phyloP scores from a whole-genome alignment of 257 asterid species.

The Scutellaria baicalensis region DNA sequence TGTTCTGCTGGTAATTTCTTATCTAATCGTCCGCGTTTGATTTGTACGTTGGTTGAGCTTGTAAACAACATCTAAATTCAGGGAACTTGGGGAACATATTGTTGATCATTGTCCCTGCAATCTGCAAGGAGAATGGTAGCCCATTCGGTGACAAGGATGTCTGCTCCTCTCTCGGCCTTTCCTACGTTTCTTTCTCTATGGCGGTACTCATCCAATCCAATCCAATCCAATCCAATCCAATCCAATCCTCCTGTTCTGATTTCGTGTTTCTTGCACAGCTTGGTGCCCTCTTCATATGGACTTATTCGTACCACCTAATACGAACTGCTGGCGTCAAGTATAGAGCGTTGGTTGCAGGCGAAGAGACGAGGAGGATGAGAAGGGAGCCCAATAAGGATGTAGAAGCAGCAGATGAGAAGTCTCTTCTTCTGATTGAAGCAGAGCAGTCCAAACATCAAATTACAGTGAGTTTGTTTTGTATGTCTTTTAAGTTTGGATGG shows the following conservation, averaged over 20 bases:
- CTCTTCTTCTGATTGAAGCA: slow-evolving; percentile 39
- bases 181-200: slow-evolving; percentile 90
- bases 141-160: slow-evolving; percentile 68
- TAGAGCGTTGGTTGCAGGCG: slow-evolving; percentile 7
- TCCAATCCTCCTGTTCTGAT: not conserved
- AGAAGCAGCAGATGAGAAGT: slow-evolving; percentile 39
- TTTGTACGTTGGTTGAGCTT: no score
- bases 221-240: not conserved
- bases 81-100: slow-evolving; percentile 86
- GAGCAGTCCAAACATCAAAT: slow-evolving; percentile 17
- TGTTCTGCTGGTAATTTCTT: slow-evolving; percentile 64
- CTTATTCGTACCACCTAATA: slow-evolving; percentile 51
- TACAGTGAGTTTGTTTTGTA: slow-evolving; percentile 18
- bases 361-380: slow-evolving; percentile 12
- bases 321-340: slow-evolving; percentile 34
- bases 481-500: not conserved
- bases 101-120: slow-evolving; percentile 75
- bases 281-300: slow-evolving; percentile 79
- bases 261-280: slow-evolving; percentile 22
- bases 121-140: slow-evolving; percentile 66
- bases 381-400: slow-evolving; percentile 51
- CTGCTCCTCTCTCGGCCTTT: slow-evolving; percentile 57
- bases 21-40: no score
- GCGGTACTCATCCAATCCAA: slow-evolving; percentile 36
- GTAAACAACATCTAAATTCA: no score